These are phyloP conservation scores for Samsoniella hepiali DNA, from an alignment of 2,329 filamentous ascomycete genomes.

Conservation along the genomic window DNA sequence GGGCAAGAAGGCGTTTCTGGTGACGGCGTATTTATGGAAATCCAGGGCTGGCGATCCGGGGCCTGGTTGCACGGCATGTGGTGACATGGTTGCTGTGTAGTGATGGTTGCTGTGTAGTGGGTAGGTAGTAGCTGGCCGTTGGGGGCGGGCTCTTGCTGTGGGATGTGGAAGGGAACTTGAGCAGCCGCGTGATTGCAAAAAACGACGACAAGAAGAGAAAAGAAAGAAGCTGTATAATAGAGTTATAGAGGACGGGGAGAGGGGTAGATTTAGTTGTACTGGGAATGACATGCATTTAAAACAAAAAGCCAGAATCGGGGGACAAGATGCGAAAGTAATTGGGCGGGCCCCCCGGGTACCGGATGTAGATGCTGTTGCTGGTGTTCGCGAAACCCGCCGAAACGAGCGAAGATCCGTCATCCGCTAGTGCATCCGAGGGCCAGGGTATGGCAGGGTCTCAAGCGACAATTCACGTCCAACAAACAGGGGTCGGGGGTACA, in stretches of 20 bases:
- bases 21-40: slow-evolving; percentile 37
- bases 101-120: background rate
- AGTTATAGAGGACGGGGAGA: too few species aligned
- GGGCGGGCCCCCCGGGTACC: slow-evolving; percentile 7
- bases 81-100: slow-evolving; percentile 36
- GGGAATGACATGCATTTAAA: slow-evolving; percentile 6
- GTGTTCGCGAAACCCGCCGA: background rate
- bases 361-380: background rate
- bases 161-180: background rate
- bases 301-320: background rate
- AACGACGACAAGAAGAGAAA: too few species aligned
- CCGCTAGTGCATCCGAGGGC: slow-evolving; percentile 12
- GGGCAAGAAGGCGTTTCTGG: slow-evolving; percentile 73
- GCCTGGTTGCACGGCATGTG: slow-evolving; percentile 35
- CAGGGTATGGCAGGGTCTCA: background rate
- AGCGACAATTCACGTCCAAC: too few species aligned
- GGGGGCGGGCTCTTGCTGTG: too few species aligned
- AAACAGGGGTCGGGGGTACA: too few species aligned
- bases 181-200: too few species aligned
- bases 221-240: too few species aligned
- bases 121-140: too few species aligned
- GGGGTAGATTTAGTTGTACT: too few species aligned
- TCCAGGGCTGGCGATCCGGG: slow-evolving; percentile 25
- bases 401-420: slow-evolving; percentile 10
- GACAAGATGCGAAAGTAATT: background rate